Evolutionary conservation across 345 rosid species (phyloP).

Genomic region (Pelargonium nanum): DNA sequence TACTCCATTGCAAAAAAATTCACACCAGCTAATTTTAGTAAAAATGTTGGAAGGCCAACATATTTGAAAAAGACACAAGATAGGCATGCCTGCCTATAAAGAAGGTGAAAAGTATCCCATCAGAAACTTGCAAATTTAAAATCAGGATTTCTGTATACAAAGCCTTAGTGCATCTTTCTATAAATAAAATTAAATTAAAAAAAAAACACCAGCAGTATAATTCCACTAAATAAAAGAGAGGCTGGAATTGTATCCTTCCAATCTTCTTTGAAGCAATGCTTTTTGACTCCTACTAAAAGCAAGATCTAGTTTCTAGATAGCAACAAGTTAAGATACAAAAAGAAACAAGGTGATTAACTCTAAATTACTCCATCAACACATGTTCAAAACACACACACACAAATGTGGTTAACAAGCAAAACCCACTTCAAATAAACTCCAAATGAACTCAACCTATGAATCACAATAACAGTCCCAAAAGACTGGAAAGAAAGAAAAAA

Average conservation of each 20-base stretch:
- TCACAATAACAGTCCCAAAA: neutral
- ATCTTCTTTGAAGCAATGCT: neutral
- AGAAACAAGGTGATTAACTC: neutral
- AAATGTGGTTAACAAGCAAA: neutral
- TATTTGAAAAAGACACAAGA: too few relatives aligned
- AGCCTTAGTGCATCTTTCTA: too few relatives aligned
- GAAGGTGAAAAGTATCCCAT: too few relatives aligned
- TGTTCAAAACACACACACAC: neutral
- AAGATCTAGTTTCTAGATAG: neutral
- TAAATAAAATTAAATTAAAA: too few relatives aligned
- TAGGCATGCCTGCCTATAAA: too few relatives aligned
- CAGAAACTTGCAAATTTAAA: too few relatives aligned
- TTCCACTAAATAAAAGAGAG: too few relatives aligned
- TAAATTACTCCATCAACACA: too few relatives aligned
- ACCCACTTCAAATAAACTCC: neutral
- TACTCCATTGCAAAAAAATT: too few relatives aligned
- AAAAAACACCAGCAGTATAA: neutral
- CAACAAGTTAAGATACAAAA: neutral
- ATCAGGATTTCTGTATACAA: too few relatives aligned
- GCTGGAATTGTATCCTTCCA: neutral
- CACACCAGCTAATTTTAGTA: too few relatives aligned
- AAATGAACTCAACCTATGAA: neutral
- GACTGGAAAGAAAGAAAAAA: neutral
- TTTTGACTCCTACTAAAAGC: neutral
- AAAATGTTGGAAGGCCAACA: too few relatives aligned